Evolutionary conservation across 352 stramenopile species (phyloP), one percentile per base, ranked within the genome.

Genomic region (Aphanomyces euteiches): DNA sequence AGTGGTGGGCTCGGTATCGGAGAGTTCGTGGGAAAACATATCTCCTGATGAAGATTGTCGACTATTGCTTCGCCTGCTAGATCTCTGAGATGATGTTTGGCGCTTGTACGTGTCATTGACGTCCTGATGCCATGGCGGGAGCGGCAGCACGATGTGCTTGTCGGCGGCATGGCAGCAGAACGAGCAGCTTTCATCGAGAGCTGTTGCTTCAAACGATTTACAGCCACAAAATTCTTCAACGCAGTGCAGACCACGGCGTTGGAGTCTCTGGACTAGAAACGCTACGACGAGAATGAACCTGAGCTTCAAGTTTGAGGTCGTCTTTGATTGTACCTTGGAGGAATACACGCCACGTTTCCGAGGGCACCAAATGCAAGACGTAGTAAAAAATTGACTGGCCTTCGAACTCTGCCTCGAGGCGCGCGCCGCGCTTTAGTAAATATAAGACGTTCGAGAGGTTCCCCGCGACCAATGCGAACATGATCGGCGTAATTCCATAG

Each of bases 111-210:
- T 84, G 59, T 89, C 84, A 72, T 88, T 89, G 54, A 89, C 80
- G 47, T 92, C 84, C 45, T 74, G 71, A 68, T 89, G 87, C 84
- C 84, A 92, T 21, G 84, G 82, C 2, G 84, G 84, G 40, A 81
- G 78, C 17, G 84, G 83, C 3, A 90, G 37, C 3, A 74, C 58
- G 5, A 19, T 41, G 43, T 92, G 84, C 0, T 13, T 40, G 2
- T 57, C 47, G 1, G 65, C 59, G 15, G 56, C 21, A 56, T 92
- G 84, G 5, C 72, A 63, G 36, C 84, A 92, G 58, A 90, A 89
- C 5, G 66, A 58, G 65, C 84, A 90, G 3, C 37, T 40, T 36
- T 8, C 10, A 17, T 8, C n/a, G 41, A 5, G 17, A n/a, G 47
- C 17, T 13, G n/a, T 8, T 5, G 7, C 60, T 69, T 92, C 84